Conservation (phyloP, 768 basidiomycete species). For the Lyophyllum semitale region DNA sequence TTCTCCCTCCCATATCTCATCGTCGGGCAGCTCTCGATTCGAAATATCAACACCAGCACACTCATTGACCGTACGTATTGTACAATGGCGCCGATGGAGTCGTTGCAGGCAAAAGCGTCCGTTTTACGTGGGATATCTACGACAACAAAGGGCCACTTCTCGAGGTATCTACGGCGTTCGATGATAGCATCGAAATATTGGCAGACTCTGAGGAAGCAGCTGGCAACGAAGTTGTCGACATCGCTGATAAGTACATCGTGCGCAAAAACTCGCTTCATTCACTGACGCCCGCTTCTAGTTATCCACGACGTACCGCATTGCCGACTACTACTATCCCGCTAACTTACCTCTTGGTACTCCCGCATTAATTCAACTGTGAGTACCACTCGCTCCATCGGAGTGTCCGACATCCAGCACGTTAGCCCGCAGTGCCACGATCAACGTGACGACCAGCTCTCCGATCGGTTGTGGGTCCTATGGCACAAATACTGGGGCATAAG, state of each 20-base stretch:
- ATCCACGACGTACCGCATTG: neutral
- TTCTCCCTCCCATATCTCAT: neutral
- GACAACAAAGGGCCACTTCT: neutral
- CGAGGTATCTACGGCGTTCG: neutral
- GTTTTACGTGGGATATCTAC: neutral
- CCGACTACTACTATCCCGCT: slow-evolving; percentile 3
- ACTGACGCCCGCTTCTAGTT: neutral
- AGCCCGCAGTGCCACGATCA: slow-evolving; percentile 1
- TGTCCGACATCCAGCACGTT: neutral
- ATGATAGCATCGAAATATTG: neutral
- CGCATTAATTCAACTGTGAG: slow-evolving; percentile 8
- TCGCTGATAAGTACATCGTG: neutral
- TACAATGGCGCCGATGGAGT: neutral
- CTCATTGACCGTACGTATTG: neutral
- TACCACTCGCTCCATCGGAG: neutral
- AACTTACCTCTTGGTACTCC: slow-evolving; percentile 5
- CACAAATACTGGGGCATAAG: no score
- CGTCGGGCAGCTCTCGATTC: neutral
- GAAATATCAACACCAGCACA: neutral
- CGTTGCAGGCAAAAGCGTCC: neutral
- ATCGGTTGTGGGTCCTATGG: no score
- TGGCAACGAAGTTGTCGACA: slow-evolving; percentile 4
- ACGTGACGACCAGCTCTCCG: slow-evolving; percentile 5
- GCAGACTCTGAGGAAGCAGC: slow-evolving; percentile 1
- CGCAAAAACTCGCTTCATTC: neutral